A percentile compares a stretch with the other conserved stretches of the same genome.
phyloP scores from a whole-genome alignment of 495 filamentous ascomycete species.

The Bombardia bombarda region DNA sequence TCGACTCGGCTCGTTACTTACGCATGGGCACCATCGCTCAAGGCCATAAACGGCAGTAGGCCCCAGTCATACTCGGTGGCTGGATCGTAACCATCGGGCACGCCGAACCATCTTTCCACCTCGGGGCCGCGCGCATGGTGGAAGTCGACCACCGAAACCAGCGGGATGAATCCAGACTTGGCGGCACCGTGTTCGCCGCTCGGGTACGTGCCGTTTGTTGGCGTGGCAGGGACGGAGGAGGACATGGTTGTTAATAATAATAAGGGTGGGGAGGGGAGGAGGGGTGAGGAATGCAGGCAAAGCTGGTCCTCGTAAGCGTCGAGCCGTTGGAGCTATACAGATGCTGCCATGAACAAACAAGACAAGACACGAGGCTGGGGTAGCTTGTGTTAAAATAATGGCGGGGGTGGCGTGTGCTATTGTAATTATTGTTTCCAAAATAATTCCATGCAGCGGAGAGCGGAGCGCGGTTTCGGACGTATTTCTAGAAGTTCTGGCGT shows the following conservation, averaged over 20 bases:
- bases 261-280: too few species aligned
- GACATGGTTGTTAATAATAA: constrained; percentile 2
- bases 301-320: background rate
- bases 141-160: constrained; percentile 92
- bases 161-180: constrained; percentile 35
- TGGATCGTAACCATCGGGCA: constrained; percentile 69
- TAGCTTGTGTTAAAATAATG: too few species aligned
- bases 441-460: too few species aligned
- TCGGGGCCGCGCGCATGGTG: constrained; percentile 96
- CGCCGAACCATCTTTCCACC: constrained; percentile 84
- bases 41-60: constrained; percentile 92
- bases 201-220: constrained; percentile 12
- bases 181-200: constrained; percentile 1
- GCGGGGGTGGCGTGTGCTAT: too few species aligned
- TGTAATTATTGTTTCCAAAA: too few species aligned
- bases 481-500: too few species aligned
- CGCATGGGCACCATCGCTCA: constrained; percentile 93
- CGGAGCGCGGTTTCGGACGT: too few species aligned
- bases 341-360: constrained; percentile 14
- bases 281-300: too few species aligned
- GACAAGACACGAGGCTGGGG: too few species aligned
- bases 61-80: constrained; percentile 85
- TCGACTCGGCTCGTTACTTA: constrained; percentile 47
- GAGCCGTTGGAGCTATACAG: constrained; percentile 1
- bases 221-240: constrained; percentile 21